Conservation (phyloP, 768 basidiomycete genomes). For the Rhodotorula toruloides region DNA sequence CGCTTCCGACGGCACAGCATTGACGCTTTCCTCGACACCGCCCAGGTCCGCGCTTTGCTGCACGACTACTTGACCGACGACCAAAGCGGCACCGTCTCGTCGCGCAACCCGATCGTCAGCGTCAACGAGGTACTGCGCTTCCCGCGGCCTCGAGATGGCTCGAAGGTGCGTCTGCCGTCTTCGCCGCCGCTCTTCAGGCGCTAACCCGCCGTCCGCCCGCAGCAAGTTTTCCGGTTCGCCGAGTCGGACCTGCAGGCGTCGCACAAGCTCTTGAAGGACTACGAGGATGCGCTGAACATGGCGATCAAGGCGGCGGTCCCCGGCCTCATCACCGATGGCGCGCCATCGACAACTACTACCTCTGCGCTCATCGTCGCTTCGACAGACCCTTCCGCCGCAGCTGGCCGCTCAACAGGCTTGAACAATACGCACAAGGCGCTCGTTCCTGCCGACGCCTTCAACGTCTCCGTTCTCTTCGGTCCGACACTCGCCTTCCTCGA, state of each 20-base stretch:
- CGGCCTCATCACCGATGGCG: slow-evolving; percentile 68
- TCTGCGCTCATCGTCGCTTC: slow-evolving; percentile 30
- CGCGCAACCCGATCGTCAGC: slow-evolving; percentile 81
- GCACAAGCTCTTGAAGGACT: slow-evolving; percentile 61
- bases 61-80: slow-evolving; percentile 90
- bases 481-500: slow-evolving; percentile 82
- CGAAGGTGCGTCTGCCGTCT: slow-evolving; percentile 56
- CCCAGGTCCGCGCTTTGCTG: slow-evolving; percentile 72
- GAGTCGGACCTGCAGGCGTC: slow-evolving; percentile 77
- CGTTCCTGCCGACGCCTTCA: slow-evolving; percentile 86
- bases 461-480: slow-evolving; percentile 88
- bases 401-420: slow-evolving; percentile 47
- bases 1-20: not conserved
- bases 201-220: not conserved
- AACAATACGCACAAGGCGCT: slow-evolving; percentile 79
- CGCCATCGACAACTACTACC: slow-evolving; percentile 47
- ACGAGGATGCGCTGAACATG: slow-evolving; percentile 78
- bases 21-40: not conserved
- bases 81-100: slow-evolving; percentile 67
- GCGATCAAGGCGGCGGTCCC: slow-evolving; percentile 87
- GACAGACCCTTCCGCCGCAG: slow-evolving; percentile 57
- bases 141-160: slow-evolving; percentile 72
- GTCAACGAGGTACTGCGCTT: slow-evolving; percentile 90
- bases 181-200: not conserved
- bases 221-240: slow-evolving; percentile 84